Base-by-base conservation (phyloP, 345 rosid species). In the Physaria fendleri region DNA sequence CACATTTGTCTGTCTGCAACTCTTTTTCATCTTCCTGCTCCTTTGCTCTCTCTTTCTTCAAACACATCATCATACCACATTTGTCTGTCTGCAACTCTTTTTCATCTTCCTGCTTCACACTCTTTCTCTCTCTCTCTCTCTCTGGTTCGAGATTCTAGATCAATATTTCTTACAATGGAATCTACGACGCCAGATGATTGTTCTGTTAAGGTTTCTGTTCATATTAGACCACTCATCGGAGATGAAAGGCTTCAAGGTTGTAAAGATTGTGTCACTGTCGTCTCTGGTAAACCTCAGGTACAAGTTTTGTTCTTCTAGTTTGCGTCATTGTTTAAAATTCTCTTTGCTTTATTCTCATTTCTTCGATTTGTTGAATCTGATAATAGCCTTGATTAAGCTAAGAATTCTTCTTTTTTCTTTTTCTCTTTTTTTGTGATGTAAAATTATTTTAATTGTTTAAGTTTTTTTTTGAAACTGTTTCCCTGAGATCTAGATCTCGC, bases 161-260 rank as follows among this genome's bases (percentile, higher is more conserved):
- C 56, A 52, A 18, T 41, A 42, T 17, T 16, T 40, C 72, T 27
- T 16, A 6, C 52, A 32, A 79, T 82, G 87, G 85, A 81, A 70
- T 75, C 82, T 41, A 58, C 72, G 54, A 50, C 70, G 33, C 78
- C 79, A 0, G 96, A 87, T 79, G 88, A 87, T 68, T 94, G 99
- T 29, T 94, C 92, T 43, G 97, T 94, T 17, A 94, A 90, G 66
- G 99, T 94, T 53, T 92, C 99, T 8, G 96, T 94, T 44, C 99
- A 94, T 46, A 66, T 94, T n/a, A 79, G 99, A 65, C 99, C 99
- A 10, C 90, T 94, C 52, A 87, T 94, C 69, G 90, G 83, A 20
- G 99, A 94, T 35, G 99, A 94, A 74, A 74, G 74, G 50, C 77
- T 87, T 47, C 95, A 87, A 67, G 99, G 99, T 1, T 94, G 97